Evolutionary conservation across 106 monocot species (phyloP), one percentile per base, ranked within the genome.

Genomic region (Dioscorea zingiberensis): DNA sequence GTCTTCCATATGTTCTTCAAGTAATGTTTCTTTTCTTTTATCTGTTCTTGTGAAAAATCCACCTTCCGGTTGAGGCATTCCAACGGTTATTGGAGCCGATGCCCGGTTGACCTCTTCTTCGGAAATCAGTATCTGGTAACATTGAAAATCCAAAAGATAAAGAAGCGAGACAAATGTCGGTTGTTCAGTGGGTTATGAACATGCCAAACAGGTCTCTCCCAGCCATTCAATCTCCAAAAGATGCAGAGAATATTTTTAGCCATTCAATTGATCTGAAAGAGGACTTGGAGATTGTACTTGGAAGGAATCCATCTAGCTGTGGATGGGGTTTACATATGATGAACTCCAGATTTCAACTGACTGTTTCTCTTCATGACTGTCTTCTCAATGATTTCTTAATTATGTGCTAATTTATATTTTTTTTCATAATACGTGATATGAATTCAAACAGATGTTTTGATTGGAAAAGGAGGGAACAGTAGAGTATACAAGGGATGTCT

Each of bases 131-230:
- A 16, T 46, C 73, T 16, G 53, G 48, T 7, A 51, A 73, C 25
- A n/a, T 58, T 21, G 71, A 85, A 23, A 29, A 21, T 48, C 30
- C 47, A 23, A 71, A 73, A 44, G 60, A 64, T 7, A 28, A 16
- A 3, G 69, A 73, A 57, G 81, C 77, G 2, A 29, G 94, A 25
- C 83, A 94, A 47, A 75, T 85, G 88, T 87, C 95, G 1, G 95
- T 95, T 27, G 85, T 91, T n/a, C 88, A 95, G 22, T 95, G 95
- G 95, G 91, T 78, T 29, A 88, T 95, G 95, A 88, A 65, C 60
- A 74, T 95, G n/a, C 95, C 95, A 0, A 71, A 73, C 60, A 79
- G 95, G 65, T 70, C 80, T 12, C 64, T 44, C 21, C 59, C 78
- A 58, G 25, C 55, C 12, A 54, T 16, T 25, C 54, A 58, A 32